Conservation (phyloP, 2,329 filamentous ascomycete genomes). For the Tolypocladium sp. region DNA sequence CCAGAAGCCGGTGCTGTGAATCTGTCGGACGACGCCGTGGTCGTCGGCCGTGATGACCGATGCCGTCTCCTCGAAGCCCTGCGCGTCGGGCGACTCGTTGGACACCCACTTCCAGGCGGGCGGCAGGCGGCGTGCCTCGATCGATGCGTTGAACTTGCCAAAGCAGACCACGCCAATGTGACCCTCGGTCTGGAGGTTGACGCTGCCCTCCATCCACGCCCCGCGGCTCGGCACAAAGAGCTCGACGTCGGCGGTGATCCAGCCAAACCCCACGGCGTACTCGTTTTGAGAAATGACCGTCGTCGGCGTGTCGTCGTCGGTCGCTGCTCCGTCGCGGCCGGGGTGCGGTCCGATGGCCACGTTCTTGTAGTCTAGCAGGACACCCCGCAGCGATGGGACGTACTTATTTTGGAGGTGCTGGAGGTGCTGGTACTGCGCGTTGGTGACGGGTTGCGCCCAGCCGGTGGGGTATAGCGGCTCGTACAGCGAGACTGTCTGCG, state of each 20-base stretch:
- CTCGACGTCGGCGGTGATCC: slow-evolving; percentile 80
- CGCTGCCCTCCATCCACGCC: slow-evolving; percentile 65
- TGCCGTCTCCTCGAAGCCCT: slow-evolving; percentile 31
- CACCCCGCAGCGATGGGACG: slow-evolving; percentile 60
- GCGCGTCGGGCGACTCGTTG: slow-evolving; percentile 31
- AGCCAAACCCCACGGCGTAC: slow-evolving; percentile 78
- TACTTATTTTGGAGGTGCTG: slow-evolving; percentile 69
- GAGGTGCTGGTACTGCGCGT: slow-evolving; percentile 64
- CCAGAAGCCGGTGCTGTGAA: slow-evolving; percentile 62
- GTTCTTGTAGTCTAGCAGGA: slow-evolving; percentile 67
- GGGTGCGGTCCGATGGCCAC: slow-evolving; percentile 54
- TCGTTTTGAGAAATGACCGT: slow-evolving; percentile 57
- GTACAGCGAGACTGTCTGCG: slow-evolving; percentile 73
- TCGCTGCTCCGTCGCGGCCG: slow-evolving; percentile 36
- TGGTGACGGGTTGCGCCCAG: slow-evolving; percentile 60
- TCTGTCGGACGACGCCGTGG: slow-evolving; percentile 43
- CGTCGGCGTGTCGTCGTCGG: slow-evolving; percentile 38
- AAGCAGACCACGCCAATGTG: slow-evolving; percentile 85
- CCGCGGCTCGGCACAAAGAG: slow-evolving; percentile 71
- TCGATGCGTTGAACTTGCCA: slow-evolving; percentile 84
- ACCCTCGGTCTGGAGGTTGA: slow-evolving; percentile 81
- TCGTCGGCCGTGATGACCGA: slow-evolving; percentile 33
- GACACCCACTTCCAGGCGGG: slow-evolving; percentile 72
- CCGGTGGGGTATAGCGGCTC: slow-evolving; percentile 64
- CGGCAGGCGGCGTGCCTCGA: slow-evolving; percentile 70